Base-by-base conservation (phyloP, 768 basidiomycete species). In the Lactarius evosmus region DNA sequence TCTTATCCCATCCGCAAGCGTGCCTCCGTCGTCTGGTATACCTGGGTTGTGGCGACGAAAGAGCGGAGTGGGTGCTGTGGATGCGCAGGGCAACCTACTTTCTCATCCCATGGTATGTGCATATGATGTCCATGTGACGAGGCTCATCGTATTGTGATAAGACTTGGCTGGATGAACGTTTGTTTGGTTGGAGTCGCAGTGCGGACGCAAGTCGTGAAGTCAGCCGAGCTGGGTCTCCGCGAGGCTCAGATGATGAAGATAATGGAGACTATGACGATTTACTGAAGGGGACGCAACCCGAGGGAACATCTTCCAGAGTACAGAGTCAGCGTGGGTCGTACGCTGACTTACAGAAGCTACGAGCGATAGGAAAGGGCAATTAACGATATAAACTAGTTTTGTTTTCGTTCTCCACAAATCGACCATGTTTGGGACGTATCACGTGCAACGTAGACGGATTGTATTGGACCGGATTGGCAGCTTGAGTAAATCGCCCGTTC, bases 181-280 rank as follows among this genome's bases (percentile, higher is more conserved):
- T 96, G 30, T 96, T 95, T 71, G 94, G 93, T 41, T 95, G 91
- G 93, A 86, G 86, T 74, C 80, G 81, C 59, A 91, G 88, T 69
- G 82, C 88, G 3, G 58, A 56, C 58, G 75, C 75, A 40, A 82
- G 75, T 69, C 84, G 83, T 54, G 86, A 87, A 70, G 78, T 74
- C 71, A 90, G 84, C 75, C 76, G 86, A 56, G 78, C 85, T 16
- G 82, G 76, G 30, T 89, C 88, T 11, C 91, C 91, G 0, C 86
- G 88, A 54, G 85, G 84, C 52, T 87, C 89, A 12, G 94, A 95
- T 68, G 90, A 93, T 38, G 93, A 95, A 72, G 92, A 93, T 54
- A 82, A 83, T 53, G 93, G 92, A 44, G 94, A 96, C 75, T 96
- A 95, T 72, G 94, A 96, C 72, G 85, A 95, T 74, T 88, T 95